Base-by-base conservation (phyloP, 2,329 filamentous ascomycete genomes). In the Stachybotrys chartarum region DNA sequence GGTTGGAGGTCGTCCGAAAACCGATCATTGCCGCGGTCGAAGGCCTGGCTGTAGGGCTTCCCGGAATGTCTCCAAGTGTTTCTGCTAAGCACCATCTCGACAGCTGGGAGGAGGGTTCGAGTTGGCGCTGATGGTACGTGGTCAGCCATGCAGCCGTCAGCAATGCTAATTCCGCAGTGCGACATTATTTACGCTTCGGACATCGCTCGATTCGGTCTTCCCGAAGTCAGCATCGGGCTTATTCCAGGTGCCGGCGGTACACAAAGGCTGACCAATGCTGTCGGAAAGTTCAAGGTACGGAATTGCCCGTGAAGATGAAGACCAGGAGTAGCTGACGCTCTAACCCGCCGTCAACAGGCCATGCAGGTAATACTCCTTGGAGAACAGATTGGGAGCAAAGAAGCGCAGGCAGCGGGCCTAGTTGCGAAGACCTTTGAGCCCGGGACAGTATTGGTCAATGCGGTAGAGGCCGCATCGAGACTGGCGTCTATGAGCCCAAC, bases 31-130 rank as follows among this genome's bases (percentile, higher is more conserved):
- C 77, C 10, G 76, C 76, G 18, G 76, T 80, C 24, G 72, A 77
- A 59, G 78, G 78, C 51, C 72, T 75, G 64, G 78, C 78, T 59
- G 77, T 79, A 61, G 77, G 70, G 31, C 49, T 17, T 47, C 8
- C 14, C 35, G 35, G 35, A 14, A 10, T 10, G 35, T 10, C 8
- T 10, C 10, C 3, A 42, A 14, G 14, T 42, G 35, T 35, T 58
- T 51, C 50, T 50, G 49, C 49, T 44, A 6, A 54, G 24, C 55
- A 54, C 49, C 49, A 50, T 24, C 24, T 4, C 55, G 57, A 55
- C 54, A 77, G 76, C 70, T 80, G 32, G 77, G 77, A 32, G 77
- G 78, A 14, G 78, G 78, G 6, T 80, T 78, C 54, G 78, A 80
- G 56, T 63, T 80, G 47, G 76, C 76, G 5, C 66, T 80, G 32